Conservation (phyloP, 1,284 basidiomycete genomes). For the Cutaneotrichosporon spelunceum region DNA sequence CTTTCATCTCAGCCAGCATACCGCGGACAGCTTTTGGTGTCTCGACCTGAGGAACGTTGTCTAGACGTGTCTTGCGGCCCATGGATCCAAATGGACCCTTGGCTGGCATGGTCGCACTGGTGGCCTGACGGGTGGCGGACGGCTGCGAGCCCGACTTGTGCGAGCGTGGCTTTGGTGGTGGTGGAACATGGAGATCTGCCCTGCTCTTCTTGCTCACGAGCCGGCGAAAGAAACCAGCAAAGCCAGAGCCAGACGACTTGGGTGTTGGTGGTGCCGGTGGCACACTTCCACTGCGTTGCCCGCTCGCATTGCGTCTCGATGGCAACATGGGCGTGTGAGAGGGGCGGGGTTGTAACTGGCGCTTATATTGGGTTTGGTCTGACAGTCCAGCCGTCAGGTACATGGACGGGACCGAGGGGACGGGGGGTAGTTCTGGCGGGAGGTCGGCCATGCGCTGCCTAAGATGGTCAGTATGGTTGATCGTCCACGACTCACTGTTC, state of each 20-base stretch:
- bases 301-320: background rate
- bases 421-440: slow-evolving; percentile 6
- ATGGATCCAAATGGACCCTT: slow-evolving; percentile 5
- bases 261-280: background rate
- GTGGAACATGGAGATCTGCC: background rate
- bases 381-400: slow-evolving; percentile 6
- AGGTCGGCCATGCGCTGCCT: background rate
- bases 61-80: slow-evolving; percentile 5
- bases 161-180: background rate
- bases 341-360: background rate
- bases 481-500: slow-evolving; percentile 10
- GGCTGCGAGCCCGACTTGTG: background rate
- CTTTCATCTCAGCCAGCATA: slow-evolving; percentile 21
- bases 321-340: background rate
- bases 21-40: slow-evolving; percentile 13
- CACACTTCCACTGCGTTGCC: background rate
- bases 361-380: background rate
- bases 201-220: slow-evolving; percentile 12
- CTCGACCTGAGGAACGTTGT: slow-evolving; percentile 9
- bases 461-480: background rate
- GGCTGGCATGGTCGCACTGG: background rate
- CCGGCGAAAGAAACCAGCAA: slow-evolving; percentile 13
- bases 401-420: slow-evolving; percentile 16
- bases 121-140: background rate
- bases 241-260: slow-evolving; percentile 4